Evolutionary conservation across 2,329 filamentous ascomycete species (phyloP).

Genomic region (Paraconiothyrium sp.): DNA sequence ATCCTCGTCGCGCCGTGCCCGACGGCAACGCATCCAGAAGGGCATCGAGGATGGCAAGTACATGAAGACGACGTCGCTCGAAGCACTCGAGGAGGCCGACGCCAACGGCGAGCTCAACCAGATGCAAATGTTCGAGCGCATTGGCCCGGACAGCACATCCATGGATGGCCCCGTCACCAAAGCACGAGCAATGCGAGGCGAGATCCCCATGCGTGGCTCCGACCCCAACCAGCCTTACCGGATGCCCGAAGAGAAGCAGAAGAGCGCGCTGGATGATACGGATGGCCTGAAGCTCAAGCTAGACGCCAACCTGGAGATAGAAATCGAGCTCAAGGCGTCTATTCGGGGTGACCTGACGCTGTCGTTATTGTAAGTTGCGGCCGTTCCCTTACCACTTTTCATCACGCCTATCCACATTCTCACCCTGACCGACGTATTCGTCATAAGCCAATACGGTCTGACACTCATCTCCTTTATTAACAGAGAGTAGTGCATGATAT

Average conservation of each 20-base stretch:
- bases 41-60: constrained; percentile 59
- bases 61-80: constrained; percentile 61
- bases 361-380: constrained; percentile 74
- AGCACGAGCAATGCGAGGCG: constrained; percentile 62
- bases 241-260: constrained; percentile 54
- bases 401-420: not conserved
- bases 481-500: constrained; percentile 36
- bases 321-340: constrained; percentile 85
- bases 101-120: constrained; percentile 58
- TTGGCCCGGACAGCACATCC: constrained; percentile 64
- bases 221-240: constrained; percentile 61
- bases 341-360: constrained; percentile 86
- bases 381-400: constrained; percentile 7
- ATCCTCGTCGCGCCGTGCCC: constrained; percentile 58
- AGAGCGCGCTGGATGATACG: constrained; percentile 58
- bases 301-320: constrained; percentile 82
- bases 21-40: constrained; percentile 58
- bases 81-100: constrained; percentile 62
- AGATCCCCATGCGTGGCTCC: constrained; percentile 63
- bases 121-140: constrained; percentile 64
- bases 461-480: constrained; percentile 30
- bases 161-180: constrained; percentile 67
- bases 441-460: constrained; percentile 15
- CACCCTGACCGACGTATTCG: not conserved
- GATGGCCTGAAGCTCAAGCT: constrained; percentile 77